A percentile compares a stretch with the other conserved stretches of the same genome.
Conservation (phyloP, 2,329 filamentous ascomycete species). For the Stemphylium lycopersici region DNA sequence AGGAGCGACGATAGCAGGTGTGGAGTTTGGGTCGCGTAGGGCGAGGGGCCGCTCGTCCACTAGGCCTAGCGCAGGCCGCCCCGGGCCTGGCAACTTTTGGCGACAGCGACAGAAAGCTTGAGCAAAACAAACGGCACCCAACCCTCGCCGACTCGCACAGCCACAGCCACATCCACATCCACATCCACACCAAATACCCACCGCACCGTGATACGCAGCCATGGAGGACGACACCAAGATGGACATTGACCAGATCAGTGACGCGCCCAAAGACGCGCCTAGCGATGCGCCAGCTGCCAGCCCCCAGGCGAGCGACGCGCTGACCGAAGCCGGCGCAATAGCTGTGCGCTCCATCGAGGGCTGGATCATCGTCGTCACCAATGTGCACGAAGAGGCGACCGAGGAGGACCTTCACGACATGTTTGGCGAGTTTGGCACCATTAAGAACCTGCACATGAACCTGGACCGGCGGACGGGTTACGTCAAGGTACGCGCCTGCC, state of each 20-base stretch:
- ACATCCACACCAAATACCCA: background rate
- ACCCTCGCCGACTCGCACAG: background rate
- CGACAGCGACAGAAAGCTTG: constrained; percentile 7
- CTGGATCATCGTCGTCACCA: constrained; percentile 87
- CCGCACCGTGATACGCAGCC: constrained; percentile 18
- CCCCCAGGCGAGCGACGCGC: constrained; percentile 67
- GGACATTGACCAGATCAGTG: constrained; percentile 49
- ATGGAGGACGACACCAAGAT: constrained; percentile 57
- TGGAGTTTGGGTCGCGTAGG: constrained; percentile 3
- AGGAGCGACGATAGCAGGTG: background rate
- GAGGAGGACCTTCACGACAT: constrained; percentile 82
- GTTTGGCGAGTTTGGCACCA: constrained; percentile 84
- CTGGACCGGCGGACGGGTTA: constrained; percentile 82
- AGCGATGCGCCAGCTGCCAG: constrained; percentile 46
- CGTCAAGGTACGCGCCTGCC: constrained; percentile 69
- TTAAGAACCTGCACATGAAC: constrained; percentile 86
- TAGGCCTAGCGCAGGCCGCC: constrained; percentile 15
- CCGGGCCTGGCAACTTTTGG: constrained; percentile 15
- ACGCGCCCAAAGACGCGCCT: constrained; percentile 28
- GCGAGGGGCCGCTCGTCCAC: constrained; percentile 2
- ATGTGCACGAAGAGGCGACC: constrained; percentile 85
- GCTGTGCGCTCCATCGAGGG: constrained; percentile 87
- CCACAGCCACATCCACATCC: background rate
- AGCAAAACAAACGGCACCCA: background rate
- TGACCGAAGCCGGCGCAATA: constrained; percentile 74